A percentile compares a stretch with the other conserved stretches of the same genome.
Conservation (phyloP, 345 rosid genomes). For the Linum lewisii region DNA sequence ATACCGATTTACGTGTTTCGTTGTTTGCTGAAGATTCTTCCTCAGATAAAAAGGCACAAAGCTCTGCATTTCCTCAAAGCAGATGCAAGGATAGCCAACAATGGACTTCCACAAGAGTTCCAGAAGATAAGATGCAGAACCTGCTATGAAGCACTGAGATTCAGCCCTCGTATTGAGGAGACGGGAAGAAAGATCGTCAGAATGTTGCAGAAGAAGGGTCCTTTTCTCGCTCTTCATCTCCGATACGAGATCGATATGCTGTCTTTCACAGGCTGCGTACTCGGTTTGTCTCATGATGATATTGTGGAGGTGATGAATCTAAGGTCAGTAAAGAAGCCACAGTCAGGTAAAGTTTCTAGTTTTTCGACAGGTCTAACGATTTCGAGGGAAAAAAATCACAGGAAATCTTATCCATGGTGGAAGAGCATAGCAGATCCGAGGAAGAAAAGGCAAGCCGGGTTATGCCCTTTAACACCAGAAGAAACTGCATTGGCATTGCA, state of each 20-base stretch:
- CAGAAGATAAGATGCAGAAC: background rate
- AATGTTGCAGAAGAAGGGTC: background rate
- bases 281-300: background rate
- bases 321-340: background rate
- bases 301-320: background rate
- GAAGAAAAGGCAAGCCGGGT: background rate
- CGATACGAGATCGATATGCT: background rate
- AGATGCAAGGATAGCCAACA: background rate
- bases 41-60: background rate
- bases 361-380: background rate
- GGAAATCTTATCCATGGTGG: background rate
- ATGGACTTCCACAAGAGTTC: background rate
- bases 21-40: slow-evolving; percentile 3
- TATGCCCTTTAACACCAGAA: background rate
- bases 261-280: background rate
- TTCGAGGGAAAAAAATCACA: background rate
- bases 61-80: background rate
- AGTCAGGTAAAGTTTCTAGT: background rate
- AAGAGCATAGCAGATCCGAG: background rate
- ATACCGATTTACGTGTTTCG: too few relatives aligned
- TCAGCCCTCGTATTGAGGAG: background rate
- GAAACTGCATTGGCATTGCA: background rate
- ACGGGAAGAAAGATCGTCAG: background rate
- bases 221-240: background rate
- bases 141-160: background rate